Conservation (phyloP, 257 asterid genomes). For the Euphrasia confusa region DNA sequence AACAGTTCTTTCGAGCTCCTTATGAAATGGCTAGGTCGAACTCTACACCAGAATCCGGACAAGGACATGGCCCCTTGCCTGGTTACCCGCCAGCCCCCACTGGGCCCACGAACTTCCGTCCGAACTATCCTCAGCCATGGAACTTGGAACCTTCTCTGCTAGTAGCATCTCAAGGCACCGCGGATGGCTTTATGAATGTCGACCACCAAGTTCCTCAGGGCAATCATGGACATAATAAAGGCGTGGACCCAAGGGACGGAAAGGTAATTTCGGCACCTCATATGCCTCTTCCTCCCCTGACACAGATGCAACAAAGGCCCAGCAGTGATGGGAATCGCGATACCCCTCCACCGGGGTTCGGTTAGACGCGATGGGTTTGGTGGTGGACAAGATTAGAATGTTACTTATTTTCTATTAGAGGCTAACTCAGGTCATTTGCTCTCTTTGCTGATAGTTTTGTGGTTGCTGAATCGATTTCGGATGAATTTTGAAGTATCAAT, state of each 20-base stretch:
- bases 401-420: no score
- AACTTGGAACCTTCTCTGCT: conserved; percentile 53
- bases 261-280: conserved; percentile 63
- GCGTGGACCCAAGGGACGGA: conserved; percentile 44
- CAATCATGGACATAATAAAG: conserved; percentile 27
- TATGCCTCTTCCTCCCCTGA: conserved; percentile 25
- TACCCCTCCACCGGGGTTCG: conserved; percentile 67
- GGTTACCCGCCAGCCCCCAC: conserved; percentile 66
- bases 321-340: conserved; percentile 48
- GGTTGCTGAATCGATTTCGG: no score
- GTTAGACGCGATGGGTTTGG: conserved; percentile 52
- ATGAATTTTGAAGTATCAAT: no score
- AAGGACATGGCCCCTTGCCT: conserved; percentile 58
- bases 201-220: conserved; percentile 36
- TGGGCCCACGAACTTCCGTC: conserved; percentile 50
- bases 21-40: conserved; percentile 60
- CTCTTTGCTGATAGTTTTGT: no score
- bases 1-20: conserved; percentile 58
- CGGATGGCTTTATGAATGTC: conserved; percentile 37
- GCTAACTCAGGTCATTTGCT: no score
- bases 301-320: conserved; percentile 34
- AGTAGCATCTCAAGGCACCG: conserved; percentile 39
- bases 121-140: conserved; percentile 72
- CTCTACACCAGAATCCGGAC: conserved; percentile 50
- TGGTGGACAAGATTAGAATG: conserved; percentile 42